A percentile compares a stretch with the other conserved stretches of the same genome.
These are phyloP conservation scores for Friedmanniomyces simplex DNA, from an alignment of 495 filamentous ascomycete genomes.

Conservation along the genomic window DNA sequence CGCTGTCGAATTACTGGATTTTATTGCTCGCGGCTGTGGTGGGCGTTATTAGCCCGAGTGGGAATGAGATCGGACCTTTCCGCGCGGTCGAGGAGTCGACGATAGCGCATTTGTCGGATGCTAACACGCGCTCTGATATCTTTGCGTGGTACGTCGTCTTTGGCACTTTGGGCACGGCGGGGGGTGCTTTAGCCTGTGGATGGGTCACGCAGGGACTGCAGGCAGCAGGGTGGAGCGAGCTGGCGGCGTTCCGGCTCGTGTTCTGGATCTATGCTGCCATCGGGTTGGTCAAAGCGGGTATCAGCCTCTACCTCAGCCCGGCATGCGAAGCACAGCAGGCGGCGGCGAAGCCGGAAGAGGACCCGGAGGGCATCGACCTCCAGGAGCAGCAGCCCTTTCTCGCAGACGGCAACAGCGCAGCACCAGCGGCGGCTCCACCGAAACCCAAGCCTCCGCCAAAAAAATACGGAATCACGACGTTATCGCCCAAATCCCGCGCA, in stretches of 20 bases:
- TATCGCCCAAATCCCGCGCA: slow-evolving; percentile 33
- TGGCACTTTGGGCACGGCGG: slow-evolving; percentile 53
- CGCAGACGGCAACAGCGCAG: slow-evolving; percentile 22
- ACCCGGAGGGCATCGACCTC: not conserved
- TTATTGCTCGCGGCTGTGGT: slow-evolving; percentile 62
- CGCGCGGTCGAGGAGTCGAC: slow-evolving; percentile 81
- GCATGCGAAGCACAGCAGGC: slow-evolving; percentile 43
- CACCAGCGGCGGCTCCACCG: not conserved
- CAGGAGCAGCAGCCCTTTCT: slow-evolving; percentile 38
- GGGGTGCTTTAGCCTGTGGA: slow-evolving; percentile 55
- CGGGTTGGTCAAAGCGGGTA: slow-evolving; percentile 53
- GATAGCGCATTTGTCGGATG: slow-evolving; percentile 58
- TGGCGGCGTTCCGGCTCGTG: slow-evolving; percentile 53
- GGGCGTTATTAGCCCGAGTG: slow-evolving; percentile 73
- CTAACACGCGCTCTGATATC: slow-evolving; percentile 54
- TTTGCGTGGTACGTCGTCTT: slow-evolving; percentile 74
- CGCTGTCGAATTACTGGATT: slow-evolving; percentile 60
- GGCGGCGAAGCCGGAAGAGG: slow-evolving; percentile 11
- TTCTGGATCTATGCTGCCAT: slow-evolving; percentile 63
- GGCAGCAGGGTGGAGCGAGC: slow-evolving; percentile 41
- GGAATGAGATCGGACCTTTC: slow-evolving; percentile 43
- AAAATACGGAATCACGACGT: not conserved
- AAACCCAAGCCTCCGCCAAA: not conserved
- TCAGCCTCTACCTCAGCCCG: slow-evolving; percentile 50
- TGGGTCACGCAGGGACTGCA: slow-evolving; percentile 48